phyloP scores from a whole-genome alignment of 2,329 filamentous ascomycete species.

The Cordyceps cicadae region DNA sequence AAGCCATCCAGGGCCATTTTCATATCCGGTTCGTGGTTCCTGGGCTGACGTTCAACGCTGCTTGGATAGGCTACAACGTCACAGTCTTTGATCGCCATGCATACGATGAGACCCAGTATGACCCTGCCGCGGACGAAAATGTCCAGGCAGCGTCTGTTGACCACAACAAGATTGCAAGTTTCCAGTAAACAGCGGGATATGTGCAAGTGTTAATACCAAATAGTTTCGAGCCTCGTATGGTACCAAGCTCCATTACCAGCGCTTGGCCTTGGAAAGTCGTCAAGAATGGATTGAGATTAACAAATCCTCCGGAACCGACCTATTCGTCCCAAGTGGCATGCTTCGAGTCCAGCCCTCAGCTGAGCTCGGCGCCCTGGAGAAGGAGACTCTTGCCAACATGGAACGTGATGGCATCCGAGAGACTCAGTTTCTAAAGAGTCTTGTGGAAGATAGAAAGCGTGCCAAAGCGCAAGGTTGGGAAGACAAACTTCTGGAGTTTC shows the following conservation, averaged over 20 bases:
- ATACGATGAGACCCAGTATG: conserved; percentile 18
- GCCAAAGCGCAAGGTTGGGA: conserved; percentile 16
- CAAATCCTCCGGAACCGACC: conserved; percentile 5
- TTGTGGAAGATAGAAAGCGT: conserved; percentile 14
- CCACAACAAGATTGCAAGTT: conserved; percentile 20
- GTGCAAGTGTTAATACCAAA: background rate
- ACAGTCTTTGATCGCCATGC: conserved; percentile 18
- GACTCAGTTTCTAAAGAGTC: conserved; percentile 19
- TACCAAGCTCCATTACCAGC: conserved; percentile 19
- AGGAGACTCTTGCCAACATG: conserved; percentile 19
- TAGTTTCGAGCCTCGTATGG: conserved; percentile 21
- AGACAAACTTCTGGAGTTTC: conserved; percentile 18
- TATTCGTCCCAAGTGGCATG: conserved; percentile 20
- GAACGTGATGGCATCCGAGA: conserved; percentile 18
- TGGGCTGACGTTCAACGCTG: background rate
- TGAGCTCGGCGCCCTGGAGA: conserved; percentile 16
- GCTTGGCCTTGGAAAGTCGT: conserved; percentile 19
- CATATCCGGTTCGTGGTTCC: background rate
- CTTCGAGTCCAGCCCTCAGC: conserved; percentile 19
- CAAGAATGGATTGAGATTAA: conserved; percentile 17
- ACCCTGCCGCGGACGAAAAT: conserved; percentile 12
- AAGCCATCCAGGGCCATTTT: background rate
- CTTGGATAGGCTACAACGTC: conserved; percentile 11
- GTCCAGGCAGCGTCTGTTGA: conserved; percentile 20
- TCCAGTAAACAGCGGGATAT: background rate